Conservation (phyloP, 2,329 filamentous ascomycete genomes). For the Hymenoscyphus albidus region DNA sequence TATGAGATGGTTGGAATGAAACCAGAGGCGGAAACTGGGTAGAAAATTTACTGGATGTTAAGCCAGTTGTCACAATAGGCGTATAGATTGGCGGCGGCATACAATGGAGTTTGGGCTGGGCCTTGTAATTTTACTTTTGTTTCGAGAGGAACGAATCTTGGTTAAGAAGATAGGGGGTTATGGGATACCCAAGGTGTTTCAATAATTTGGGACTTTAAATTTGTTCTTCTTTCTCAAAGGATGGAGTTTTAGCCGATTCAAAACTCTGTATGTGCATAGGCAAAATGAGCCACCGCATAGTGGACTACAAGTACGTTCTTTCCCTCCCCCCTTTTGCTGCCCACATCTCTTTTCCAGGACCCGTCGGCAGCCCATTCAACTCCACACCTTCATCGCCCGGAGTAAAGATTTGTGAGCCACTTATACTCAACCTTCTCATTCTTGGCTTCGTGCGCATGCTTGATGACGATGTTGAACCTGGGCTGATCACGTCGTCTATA, state of each 20-base stretch:
- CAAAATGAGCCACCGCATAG: background rate
- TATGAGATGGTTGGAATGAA: slow-evolving; percentile 64
- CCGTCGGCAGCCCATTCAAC: slow-evolving; percentile 29
- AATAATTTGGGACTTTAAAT: slow-evolving; percentile 1
- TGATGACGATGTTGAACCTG: background rate
- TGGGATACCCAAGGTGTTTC: background rate
- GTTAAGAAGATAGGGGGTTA: background rate
- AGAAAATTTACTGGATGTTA: slow-evolving; percentile 7
- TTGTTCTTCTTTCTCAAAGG: background rate
- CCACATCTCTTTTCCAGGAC: slow-evolving; percentile 26
- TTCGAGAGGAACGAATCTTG: background rate
- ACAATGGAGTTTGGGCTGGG: slow-evolving; percentile 3
- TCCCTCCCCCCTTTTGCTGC: slow-evolving; percentile 21
- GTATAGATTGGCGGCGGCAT: slow-evolving; percentile 16
- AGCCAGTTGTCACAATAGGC: slow-evolving; percentile 17
- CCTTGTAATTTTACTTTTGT: slow-evolving; percentile 4
- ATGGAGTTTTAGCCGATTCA: background rate
- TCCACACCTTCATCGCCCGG: slow-evolving; percentile 30
- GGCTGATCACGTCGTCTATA: background rate
- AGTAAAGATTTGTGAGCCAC: slow-evolving; percentile 32
- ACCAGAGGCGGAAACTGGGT: slow-evolving; percentile 27
- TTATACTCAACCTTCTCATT: slow-evolving; percentile 28
- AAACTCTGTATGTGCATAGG: background rate
- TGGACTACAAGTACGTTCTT: slow-evolving; percentile 27
- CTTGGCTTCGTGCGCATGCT: slow-evolving; percentile 10